Percentiles rank a stretch among this genome's conserved stretches.
These are phyloP conservation scores for Curvularia spicifera DNA, from an alignment of 2,329 filamentous ascomycete species.

Conservation along the genomic window DNA sequence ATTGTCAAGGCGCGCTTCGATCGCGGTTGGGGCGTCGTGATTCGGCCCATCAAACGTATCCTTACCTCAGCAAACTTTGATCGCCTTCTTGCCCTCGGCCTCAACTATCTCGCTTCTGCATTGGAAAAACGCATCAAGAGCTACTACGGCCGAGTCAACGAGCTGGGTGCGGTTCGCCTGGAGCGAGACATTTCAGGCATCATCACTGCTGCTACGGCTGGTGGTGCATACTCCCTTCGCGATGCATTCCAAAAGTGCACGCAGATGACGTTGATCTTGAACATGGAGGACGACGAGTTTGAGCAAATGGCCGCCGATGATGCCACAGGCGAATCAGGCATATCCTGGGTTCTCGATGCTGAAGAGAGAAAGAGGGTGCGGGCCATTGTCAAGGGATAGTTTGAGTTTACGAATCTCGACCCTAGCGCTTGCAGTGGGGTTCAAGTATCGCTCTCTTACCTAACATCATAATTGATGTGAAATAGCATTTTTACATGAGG, in stretches of 20 bases:
- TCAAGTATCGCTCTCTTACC: not conserved
- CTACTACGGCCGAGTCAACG: slow-evolving; percentile 78
- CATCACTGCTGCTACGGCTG: slow-evolving; percentile 67
- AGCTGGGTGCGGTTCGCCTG: slow-evolving; percentile 79
- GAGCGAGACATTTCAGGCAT: slow-evolving; percentile 85
- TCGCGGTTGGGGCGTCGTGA: slow-evolving; percentile 82
- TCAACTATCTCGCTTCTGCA: slow-evolving; percentile 75
- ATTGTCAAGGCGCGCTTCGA: slow-evolving; percentile 81
- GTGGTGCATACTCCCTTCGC: slow-evolving; percentile 75
- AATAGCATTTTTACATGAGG: not conserved
- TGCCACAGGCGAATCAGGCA: slow-evolving; percentile 60
- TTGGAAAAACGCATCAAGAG: slow-evolving; percentile 88
- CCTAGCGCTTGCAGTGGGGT: not conserved
- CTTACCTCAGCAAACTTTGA: slow-evolving; percentile 80
- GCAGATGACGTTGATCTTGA: slow-evolving; percentile 85
- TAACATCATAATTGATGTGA: not conserved
- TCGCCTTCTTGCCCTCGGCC: slow-evolving; percentile 74
- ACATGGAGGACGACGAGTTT: slow-evolving; percentile 97
- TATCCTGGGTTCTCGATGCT: slow-evolving; percentile 73
- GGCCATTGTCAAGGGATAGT: slow-evolving; percentile 63
- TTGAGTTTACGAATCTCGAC: not conserved
- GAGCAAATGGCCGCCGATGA: slow-evolving; percentile 67
- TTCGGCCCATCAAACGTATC: slow-evolving; percentile 82
- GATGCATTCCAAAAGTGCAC: slow-evolving; percentile 77
- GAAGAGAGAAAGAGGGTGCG: slow-evolving; percentile 78